Evolutionary conservation across 78 protist genomes (phyloP), one percentile per base, ranked within the genome.

Genomic region (Cavenderia fasciculata): DNA sequence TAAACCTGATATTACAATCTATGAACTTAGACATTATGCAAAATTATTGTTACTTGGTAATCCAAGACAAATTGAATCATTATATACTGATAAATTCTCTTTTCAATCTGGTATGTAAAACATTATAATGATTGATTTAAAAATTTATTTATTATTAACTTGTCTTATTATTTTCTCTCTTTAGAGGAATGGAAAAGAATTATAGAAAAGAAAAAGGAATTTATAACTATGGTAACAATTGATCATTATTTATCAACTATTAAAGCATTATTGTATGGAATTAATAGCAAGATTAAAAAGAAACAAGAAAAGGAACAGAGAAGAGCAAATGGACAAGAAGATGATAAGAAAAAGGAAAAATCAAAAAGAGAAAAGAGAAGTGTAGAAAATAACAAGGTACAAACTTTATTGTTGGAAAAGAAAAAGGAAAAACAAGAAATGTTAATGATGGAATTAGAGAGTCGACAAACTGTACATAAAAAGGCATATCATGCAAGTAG

Each of bases 401-500:
- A 63, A 27, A 33, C 51, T 63, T 7, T 63, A 7, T 19, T 63
- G 8, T 19, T 38, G 18, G 51, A 63, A 40, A 33, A 63, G 72
- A 40, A 77, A 49, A 44, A 29, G 4, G 25, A 21, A 29, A 49
- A 76, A 16, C 41, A 25, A 18, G 25, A 41, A 23, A 54, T n/a
- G 5, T 10, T 5, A 18, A 18, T 10, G 5, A 4, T 18, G 5
- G 25, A 56, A 69, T 31, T 74, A 43, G 63, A 74, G 40, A 29
- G 38, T 65, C 57, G 74, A 49, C 47, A 77, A 12, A 77, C 40
- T 33, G 29, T 77, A 7, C 51, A 62, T 25, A 77, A 77, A 47
- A 61, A 65, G 49, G 69, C 87, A 63, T 77, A 77, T 63, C 87
- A 77, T 63, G 33, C 66, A 34, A 36, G 46, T 47, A 77, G 87